phyloP scores from a whole-genome alignment of 495 filamentous ascomycete genomes.

The Lepraria neglecta region DNA sequence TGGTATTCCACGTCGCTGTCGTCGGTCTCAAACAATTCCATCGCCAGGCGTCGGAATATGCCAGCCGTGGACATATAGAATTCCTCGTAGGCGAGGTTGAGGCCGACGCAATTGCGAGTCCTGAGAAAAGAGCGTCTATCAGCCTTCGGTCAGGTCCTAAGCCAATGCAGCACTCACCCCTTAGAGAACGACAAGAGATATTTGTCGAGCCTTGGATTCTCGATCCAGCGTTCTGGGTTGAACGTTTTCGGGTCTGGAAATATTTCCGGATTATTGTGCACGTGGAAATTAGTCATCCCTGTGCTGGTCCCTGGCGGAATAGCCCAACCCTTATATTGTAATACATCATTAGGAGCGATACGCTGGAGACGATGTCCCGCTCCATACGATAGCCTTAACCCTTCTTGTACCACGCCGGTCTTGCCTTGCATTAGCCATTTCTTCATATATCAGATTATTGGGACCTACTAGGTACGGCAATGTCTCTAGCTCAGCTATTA shows the following conservation, averaged over 20 bases:
- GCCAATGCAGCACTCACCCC: not conserved
- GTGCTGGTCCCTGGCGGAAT: slow-evolving; percentile 34
- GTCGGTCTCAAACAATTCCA: slow-evolving; percentile 6
- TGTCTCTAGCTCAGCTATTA: not conserved
- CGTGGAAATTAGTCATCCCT: slow-evolving; percentile 31
- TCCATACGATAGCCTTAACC: slow-evolving; percentile 34
- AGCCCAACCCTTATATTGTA: slow-evolving; percentile 23
- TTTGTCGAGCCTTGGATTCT: slow-evolving; percentile 6
- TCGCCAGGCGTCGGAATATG: not conserved
- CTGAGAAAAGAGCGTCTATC: not conserved
- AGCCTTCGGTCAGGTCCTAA: not conserved
- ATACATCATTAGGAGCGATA: slow-evolving; percentile 32
- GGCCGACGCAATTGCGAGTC: not conserved
- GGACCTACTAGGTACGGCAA: not conserved
- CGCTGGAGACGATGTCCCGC: slow-evolving; percentile 36
- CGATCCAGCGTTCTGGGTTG: slow-evolving; percentile 25
- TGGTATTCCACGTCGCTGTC: not conserved
- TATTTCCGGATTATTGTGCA: slow-evolving; percentile 20
- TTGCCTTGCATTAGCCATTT: not conserved
- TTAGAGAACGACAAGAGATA: slow-evolving; percentile 31
- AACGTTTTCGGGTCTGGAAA: slow-evolving; percentile 25
- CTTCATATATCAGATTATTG: not conserved
- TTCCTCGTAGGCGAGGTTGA: not conserved
- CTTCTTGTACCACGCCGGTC: slow-evolving; percentile 2
- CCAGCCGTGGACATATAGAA: not conserved